Evolutionary conservation across 2,329 filamentous ascomycete species (phyloP).

Genomic region (Claviceps capensis): DNA sequence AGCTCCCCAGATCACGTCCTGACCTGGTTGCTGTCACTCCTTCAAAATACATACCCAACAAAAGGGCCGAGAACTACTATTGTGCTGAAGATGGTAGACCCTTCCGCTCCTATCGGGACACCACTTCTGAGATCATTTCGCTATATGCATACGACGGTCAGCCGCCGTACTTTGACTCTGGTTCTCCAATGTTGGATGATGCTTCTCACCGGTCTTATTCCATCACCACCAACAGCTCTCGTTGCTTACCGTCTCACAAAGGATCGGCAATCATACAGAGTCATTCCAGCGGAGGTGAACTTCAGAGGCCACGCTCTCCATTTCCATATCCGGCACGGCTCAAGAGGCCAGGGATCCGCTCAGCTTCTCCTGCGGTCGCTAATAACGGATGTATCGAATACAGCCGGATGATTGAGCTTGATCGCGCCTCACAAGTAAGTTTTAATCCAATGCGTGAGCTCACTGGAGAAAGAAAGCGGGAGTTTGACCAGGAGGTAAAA

Average conservation of each 20-base stretch:
- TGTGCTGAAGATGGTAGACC: slow-evolving; percentile 28
- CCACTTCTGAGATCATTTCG: slow-evolving; percentile 40
- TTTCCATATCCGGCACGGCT: slow-evolving; percentile 45
- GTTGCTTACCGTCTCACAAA: slow-evolving; percentile 30
- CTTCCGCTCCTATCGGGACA: slow-evolving; percentile 36
- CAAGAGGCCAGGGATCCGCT: slow-evolving; percentile 37
- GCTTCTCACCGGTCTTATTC: slow-evolving; percentile 39
- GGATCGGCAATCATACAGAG: slow-evolving; percentile 35
- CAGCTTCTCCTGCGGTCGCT: slow-evolving; percentile 34
- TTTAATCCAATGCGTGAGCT: neutral
- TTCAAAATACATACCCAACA: slow-evolving; percentile 13
- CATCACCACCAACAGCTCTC: slow-evolving; percentile 37
- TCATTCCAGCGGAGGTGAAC: slow-evolving; percentile 25
- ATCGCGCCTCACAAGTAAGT: slow-evolving; percentile 32
- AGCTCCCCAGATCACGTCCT: slow-evolving; percentile 15
- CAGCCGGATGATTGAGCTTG: slow-evolving; percentile 35
- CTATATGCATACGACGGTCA: slow-evolving; percentile 40
- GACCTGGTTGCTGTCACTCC: slow-evolving; percentile 16
- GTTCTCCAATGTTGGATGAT: slow-evolving; percentile 30
- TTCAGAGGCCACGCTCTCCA: slow-evolving; percentile 43
- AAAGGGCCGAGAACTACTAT: slow-evolving; percentile 17
- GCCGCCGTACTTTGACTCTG: slow-evolving; percentile 27
- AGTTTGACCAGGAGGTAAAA: slow-evolving; percentile 5
- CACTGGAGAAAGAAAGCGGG: neutral
- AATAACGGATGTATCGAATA: slow-evolving; percentile 35